Conservation (phyloP, 768 basidiomycete genomes). For the Lactarius deliciosus region DNA sequence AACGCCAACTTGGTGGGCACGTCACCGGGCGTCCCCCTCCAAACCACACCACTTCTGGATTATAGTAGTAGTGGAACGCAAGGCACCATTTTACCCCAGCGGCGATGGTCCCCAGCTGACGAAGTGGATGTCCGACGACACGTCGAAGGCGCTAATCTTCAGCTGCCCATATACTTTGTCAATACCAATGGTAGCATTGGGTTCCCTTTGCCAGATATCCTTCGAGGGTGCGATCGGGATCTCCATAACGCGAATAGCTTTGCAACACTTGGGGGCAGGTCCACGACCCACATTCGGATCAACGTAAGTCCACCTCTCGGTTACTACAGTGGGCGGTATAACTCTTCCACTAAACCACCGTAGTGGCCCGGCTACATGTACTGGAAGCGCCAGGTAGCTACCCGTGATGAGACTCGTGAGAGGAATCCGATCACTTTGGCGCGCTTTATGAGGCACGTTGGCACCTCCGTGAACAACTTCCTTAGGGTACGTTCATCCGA, state of each 20-base stretch:
- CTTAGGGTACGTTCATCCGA: conserved; percentile 10
- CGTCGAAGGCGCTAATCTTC: conserved; percentile 5
- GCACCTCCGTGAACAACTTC: conserved; percentile 4
- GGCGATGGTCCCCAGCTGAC: conserved; percentile 17
- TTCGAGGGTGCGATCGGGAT: conserved; percentile 13
- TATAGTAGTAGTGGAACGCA: not conserved
- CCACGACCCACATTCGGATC: conserved; percentile 4
- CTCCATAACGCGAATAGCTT: not conserved
- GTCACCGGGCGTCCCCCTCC: not conserved
- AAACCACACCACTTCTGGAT: conserved; percentile 4
- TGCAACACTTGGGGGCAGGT: not conserved
- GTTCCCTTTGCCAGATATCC: conserved; percentile 14
- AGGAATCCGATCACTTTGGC: conserved; percentile 6
- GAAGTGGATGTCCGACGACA: conserved; percentile 16
- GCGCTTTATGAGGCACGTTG: conserved; percentile 19
- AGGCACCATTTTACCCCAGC: conserved; percentile 16
- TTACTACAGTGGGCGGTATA: not conserved
- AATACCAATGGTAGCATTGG: not conserved
- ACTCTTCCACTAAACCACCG: not conserved
- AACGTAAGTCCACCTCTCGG: not conserved
- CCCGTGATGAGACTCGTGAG: conserved; percentile 10
- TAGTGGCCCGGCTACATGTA: conserved; percentile 12
- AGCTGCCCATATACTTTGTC: conserved; percentile 15
- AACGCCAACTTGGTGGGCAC: not conserved
- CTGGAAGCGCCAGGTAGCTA: conserved; percentile 14